Percentiles rank a stretch among this genome's conserved stretches.
Conservation (phyloP, 148 eudicot genomes). For the Polygonum maritimum region DNA sequence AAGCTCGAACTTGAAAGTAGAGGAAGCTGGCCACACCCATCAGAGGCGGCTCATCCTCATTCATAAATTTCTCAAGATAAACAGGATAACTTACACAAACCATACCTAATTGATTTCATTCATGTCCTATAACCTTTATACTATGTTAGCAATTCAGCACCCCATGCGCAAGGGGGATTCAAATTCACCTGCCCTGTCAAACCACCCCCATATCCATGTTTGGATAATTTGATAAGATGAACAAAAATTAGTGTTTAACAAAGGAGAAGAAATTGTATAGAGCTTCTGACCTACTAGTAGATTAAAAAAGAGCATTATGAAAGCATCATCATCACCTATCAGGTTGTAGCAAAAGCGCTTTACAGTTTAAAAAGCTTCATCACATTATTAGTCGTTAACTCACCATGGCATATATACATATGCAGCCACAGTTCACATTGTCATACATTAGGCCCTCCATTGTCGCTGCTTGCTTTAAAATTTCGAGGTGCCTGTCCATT, state of each 20-base stretch:
- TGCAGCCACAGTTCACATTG: slow-evolving; percentile 19
- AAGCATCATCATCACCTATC: not conserved
- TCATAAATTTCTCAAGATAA: too few relatives aligned
- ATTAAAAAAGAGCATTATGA: not conserved
- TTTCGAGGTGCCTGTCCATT: slow-evolving; percentile 52
- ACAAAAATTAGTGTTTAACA: not conserved
- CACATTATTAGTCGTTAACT: not conserved
- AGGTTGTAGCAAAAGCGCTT: not conserved
- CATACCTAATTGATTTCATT: not conserved
- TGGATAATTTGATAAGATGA: not conserved
- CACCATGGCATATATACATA: slow-evolving; percentile 4
- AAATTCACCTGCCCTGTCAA: not conserved
- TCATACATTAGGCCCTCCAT: slow-evolving; percentile 27
- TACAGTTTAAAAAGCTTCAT: not conserved
- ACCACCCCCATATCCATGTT: not conserved
- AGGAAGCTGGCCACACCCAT: too few relatives aligned
- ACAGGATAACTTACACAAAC: not conserved
- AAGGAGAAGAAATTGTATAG: not conserved
- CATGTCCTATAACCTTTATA: not conserved
- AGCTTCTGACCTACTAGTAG: not conserved
- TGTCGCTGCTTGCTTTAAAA: slow-evolving; percentile 30
- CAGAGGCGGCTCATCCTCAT: not conserved
- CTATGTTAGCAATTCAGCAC: not conserved
- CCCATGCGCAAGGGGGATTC: not conserved
- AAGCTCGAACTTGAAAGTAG: too few relatives aligned